Evolutionary conservation across 139 green algal genomes (phyloP), one percentile per base, ranked within the genome.

Genomic region (Gonium pectorale): DNA sequence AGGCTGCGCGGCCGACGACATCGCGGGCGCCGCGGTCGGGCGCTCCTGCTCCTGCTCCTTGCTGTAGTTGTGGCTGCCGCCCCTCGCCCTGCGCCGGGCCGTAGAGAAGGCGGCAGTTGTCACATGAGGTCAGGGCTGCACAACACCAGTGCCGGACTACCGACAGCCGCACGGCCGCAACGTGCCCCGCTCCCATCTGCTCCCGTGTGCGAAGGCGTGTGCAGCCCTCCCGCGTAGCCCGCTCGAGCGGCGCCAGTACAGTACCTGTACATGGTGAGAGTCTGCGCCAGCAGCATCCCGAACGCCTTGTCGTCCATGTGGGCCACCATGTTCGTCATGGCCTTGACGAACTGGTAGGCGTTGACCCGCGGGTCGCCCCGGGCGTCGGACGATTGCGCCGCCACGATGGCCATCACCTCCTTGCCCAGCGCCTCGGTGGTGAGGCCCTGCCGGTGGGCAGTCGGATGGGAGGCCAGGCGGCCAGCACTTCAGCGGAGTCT

Each of bases 331-430:
- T 52, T 29, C 27, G 26, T 31, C 59, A 71, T 82, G 15, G 40
- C 75, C 6, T 38, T 52, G 19, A 82, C 75, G n/a, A 72, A 82
- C 31, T 71, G 75, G 19, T n/a, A n/a, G 0, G 59, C 59, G n/a
- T 13, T 63, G 35, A 82, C 75, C 73, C 26, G 46, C 2, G 75
- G 75, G 59, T 63, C 59, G 40, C 41, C 56, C 35, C 38, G 26
- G 24, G 37, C 17, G 27, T n/a, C 60, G n/a, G n/a, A 11, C n/a
- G n/a, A n/a, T 43, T 81, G 73, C 3, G 62, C 59, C 13, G 41
- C 59, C 75, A 82, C 35, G 24, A 82, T 82, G 24, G 40, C n/a
- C 0, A 27, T 41, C 75, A 82, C 41, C 59, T 82, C 75, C 19
- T 71, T 71, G 29, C 40, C 59, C 1, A 82, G 60, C 1, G 41